These are phyloP conservation scores for Blastocystis sp. DNA, from an alignment of 352 stramenopile genomes.

Conservation along the genomic window DNA sequence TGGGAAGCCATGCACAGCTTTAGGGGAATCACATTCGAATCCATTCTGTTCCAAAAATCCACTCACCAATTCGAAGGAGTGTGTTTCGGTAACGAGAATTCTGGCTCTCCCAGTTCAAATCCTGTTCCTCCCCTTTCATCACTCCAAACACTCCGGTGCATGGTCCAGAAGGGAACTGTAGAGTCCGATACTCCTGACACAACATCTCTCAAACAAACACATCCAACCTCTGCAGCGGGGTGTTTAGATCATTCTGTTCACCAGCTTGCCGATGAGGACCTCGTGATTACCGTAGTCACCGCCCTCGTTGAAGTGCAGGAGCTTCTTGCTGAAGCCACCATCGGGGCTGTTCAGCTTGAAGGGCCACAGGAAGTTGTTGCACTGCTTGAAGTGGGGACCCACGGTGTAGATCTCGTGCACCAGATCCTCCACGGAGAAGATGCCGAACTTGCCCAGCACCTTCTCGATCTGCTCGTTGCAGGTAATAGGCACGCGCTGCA, in stretches of 20 bases:
- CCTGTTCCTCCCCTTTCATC: no score
- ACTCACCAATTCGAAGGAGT: not conserved
- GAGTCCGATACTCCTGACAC: not conserved
- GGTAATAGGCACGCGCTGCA: no score
- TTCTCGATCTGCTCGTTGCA: no score
- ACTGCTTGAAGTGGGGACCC: no score
- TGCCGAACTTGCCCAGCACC: no score
- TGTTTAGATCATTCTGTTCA: slow-evolving; percentile 87
- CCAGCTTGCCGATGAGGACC: slow-evolving; percentile 87
- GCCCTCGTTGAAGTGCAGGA: slow-evolving; percentile 87
- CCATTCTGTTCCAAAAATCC: not conserved
- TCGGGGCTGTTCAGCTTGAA: no score
- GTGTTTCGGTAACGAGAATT: not conserved
- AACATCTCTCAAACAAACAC: not conserved
- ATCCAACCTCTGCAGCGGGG: not conserved
- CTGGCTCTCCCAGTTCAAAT: not conserved
- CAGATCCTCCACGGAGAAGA: no score
- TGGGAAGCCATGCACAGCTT: slow-evolving; percentile 37
- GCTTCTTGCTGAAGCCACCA: slow-evolving; percentile 88
- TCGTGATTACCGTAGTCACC: slow-evolving; percentile 86
- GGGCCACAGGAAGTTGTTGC: no score
- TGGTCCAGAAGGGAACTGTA: not conserved
- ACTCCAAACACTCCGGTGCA: not conserved
- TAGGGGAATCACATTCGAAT: slow-evolving; percentile 11
- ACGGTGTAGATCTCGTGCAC: no score